Evolutionary conservation across 129 eudicot genomes (phyloP).

Genomic region (Rutidosis leptorrhynchoides): DNA sequence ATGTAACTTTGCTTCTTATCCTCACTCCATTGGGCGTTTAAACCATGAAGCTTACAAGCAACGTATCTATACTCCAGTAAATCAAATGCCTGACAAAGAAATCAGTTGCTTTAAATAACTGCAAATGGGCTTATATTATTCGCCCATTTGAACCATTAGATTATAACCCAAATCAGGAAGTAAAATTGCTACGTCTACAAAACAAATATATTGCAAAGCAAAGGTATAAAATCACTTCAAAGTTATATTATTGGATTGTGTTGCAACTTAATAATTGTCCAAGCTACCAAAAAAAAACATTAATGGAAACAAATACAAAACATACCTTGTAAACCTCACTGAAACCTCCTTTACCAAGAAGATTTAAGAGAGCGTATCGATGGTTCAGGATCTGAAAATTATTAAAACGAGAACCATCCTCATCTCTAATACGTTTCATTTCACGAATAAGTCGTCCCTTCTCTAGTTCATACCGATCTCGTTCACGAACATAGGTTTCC

Average conservation of each 20-base stretch:
- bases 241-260: constrained; percentile 1
- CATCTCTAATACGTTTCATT: constrained; percentile 97
- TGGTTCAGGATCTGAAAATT: constrained; percentile 85
- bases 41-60: constrained; percentile 98
- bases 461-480: constrained; percentile 87
- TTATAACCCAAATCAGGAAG: too few species aligned
- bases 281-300: neutral
- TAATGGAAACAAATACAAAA: neutral
- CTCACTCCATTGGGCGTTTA: constrained; percentile 97
- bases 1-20: constrained; percentile 97
- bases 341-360: constrained; percentile 96
- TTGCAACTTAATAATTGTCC: constrained; percentile 4
- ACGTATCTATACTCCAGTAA: constrained; percentile 92
- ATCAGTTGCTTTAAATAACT: too few species aligned
- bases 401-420: constrained; percentile 94
- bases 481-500: constrained; percentile 73
- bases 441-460: constrained; percentile 96
- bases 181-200: too few species aligned
- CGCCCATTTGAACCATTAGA: neutral
- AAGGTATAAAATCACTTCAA: neutral
- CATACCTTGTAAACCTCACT: constrained; percentile 96
- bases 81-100: constrained; percentile 81
- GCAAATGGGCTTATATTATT: neutral
- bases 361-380: constrained; percentile 90
- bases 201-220: too few species aligned